Conservation (phyloP, 2,329 filamentous ascomycete genomes). For the Cladorrhinum sp. region DNA sequence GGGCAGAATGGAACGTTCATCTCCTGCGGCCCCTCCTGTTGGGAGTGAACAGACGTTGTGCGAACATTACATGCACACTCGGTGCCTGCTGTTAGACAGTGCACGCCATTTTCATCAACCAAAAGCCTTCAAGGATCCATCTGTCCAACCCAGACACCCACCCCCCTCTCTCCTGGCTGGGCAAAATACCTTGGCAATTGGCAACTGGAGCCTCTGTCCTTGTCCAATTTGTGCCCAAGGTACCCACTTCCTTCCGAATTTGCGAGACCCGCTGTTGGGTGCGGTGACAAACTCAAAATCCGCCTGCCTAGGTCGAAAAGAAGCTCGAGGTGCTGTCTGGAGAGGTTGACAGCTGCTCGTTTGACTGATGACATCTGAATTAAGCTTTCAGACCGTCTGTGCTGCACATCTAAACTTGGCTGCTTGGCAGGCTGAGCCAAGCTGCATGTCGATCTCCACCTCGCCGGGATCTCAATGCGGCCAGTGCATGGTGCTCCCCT, state of each 20-base stretch:
- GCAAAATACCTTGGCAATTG: too few species aligned
- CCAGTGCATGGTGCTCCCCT: background rate
- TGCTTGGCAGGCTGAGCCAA: background rate
- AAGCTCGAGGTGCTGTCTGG: background rate
- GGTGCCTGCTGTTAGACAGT: too few species aligned
- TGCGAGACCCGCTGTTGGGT: too few species aligned
- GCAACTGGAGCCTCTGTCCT: too few species aligned
- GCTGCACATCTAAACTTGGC: background rate
- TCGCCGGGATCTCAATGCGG: background rate
- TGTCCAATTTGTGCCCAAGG: too few species aligned
- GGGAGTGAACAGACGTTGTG: background rate
- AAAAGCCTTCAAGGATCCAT: too few species aligned
- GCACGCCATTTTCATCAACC: too few species aligned
- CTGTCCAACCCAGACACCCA: too few species aligned
- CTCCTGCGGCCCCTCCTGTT: background rate
- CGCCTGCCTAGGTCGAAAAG: too few species aligned
- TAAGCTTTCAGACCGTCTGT: constrained; percentile 19
- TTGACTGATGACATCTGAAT: constrained; percentile 2
- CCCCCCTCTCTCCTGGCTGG: too few species aligned
- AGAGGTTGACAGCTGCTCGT: background rate
- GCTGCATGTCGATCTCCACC: background rate
- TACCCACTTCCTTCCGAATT: too few species aligned
- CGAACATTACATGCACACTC: background rate
- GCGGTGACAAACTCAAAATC: too few species aligned
- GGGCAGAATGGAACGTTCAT: constrained; percentile 4